A percentile compares a stretch with the other conserved stretches of the same genome.
Conservation (phyloP, 176 grass and related monocot species). For the Panicum miliaceum region DNA sequence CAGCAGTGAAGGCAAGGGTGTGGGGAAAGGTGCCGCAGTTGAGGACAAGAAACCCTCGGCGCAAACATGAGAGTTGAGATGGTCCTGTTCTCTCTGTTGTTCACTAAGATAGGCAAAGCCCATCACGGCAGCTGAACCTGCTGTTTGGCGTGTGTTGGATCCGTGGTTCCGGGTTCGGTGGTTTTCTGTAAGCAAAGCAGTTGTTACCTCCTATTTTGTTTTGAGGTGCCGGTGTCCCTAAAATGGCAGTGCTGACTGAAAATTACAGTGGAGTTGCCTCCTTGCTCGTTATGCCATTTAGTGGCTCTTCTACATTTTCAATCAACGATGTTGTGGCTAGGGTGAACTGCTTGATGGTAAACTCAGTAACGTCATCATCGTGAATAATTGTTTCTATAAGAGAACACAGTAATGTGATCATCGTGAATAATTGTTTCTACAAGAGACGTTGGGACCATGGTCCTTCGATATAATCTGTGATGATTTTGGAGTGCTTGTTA, state of each 20-base stretch:
- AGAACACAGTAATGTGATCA: neutral
- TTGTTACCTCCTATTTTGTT: neutral
- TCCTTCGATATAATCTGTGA: neutral
- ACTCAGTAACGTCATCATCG: neutral
- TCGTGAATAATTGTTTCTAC: neutral
- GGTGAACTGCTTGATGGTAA: neutral
- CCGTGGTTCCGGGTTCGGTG: conserved; percentile 9
- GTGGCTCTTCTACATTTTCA: neutral
- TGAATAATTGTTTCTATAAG: neutral
- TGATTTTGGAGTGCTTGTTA: neutral
- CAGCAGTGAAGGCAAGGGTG: conserved; percentile 16
- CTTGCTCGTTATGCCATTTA: neutral
- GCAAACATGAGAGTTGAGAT: conserved; percentile 29
- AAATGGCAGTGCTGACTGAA: neutral
- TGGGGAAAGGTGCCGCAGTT: neutral
- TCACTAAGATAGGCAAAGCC: conserved; percentile 2
- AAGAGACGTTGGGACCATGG: neutral
- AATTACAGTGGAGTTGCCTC: neutral
- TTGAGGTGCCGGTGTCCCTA: conserved; percentile 18
- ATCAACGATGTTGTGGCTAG: neutral
- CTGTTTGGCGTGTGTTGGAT: conserved; percentile 5
- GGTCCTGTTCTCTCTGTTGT: neutral
- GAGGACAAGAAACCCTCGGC: neutral
- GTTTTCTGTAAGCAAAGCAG: conserved; percentile 8
- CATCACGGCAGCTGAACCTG: neutral